Conservation (phyloP, 1,284 basidiomycete species). For the Ustilago lituana region DNA sequence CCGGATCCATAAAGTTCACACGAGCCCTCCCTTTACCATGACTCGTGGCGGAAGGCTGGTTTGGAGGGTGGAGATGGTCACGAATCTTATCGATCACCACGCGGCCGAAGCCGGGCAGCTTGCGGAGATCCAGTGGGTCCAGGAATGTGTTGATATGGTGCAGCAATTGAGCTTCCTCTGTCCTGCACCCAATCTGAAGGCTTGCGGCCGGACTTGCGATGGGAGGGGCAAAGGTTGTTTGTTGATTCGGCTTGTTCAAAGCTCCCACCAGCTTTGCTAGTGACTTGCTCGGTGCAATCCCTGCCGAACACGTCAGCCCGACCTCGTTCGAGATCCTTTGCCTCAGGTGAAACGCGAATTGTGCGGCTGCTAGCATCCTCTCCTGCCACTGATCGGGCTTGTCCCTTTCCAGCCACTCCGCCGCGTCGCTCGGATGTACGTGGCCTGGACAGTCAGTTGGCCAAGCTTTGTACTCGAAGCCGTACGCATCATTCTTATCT, state of each 20-base stretch:
- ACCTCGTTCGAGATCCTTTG: slow-evolving; percentile 59
- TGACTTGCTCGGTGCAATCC: slow-evolving; percentile 65
- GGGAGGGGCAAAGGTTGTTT: slow-evolving; percentile 55
- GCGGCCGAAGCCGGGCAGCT: slow-evolving; percentile 55
- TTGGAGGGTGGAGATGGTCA: slow-evolving; percentile 25
- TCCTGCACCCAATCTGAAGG: background rate
- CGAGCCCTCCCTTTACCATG: slow-evolving; percentile 1
- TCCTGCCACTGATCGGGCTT: slow-evolving; percentile 40
- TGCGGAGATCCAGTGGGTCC: slow-evolving; percentile 59
- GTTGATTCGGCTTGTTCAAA: slow-evolving; percentile 67
- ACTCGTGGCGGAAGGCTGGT: background rate
- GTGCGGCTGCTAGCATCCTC: slow-evolving; percentile 55
- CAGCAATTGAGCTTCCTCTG: slow-evolving; percentile 6
- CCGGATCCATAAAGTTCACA: slow-evolving; percentile 27
- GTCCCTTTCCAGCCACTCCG: slow-evolving; percentile 8
- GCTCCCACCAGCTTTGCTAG: slow-evolving; percentile 66
- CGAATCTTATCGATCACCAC: slow-evolving; percentile 46
- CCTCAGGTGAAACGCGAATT: slow-evolving; percentile 65
- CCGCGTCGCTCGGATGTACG: slow-evolving; percentile 16
- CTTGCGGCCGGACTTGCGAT: background rate
- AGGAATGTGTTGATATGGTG: slow-evolving; percentile 55
- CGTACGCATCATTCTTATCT: background rate
- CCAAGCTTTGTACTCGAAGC: slow-evolving; percentile 56
- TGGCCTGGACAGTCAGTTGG: slow-evolving; percentile 27
- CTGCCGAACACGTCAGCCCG: slow-evolving; percentile 67